A percentile compares a stretch with the other conserved stretches of the same genome.
phyloP scores from a whole-genome alignment of 495 filamentous ascomycete genomes.

The Aspergillus ostianus region DNA sequence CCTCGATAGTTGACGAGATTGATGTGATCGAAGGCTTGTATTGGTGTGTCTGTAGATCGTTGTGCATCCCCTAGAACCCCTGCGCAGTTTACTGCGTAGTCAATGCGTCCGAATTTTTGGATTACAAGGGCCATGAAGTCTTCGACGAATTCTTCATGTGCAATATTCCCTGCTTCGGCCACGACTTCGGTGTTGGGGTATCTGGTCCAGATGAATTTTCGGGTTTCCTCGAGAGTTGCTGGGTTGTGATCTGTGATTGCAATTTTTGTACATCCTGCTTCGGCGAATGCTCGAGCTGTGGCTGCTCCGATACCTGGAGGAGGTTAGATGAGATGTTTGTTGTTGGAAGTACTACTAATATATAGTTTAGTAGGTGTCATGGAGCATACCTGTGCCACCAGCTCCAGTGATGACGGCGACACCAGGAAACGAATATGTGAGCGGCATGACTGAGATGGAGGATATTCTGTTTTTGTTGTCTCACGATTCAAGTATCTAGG shows the following conservation, averaged over 20 bases:
- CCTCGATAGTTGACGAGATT: constrained; percentile 54
- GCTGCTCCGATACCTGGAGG: constrained; percentile 54
- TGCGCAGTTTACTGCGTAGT: constrained; percentile 53
- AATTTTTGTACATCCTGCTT: constrained; percentile 47
- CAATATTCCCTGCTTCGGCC: constrained; percentile 36
- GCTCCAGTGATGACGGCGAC: constrained; percentile 34
- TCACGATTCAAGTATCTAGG: too few relatives aligned
- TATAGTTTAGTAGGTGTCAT: not conserved
- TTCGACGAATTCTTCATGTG: constrained; percentile 42
- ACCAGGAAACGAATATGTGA: constrained; percentile 27
- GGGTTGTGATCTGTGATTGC: constrained; percentile 51
- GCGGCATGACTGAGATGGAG: constrained; percentile 3
- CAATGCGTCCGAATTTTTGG: constrained; percentile 40
- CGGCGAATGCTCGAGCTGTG: constrained; percentile 48
- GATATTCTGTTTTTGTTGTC: not conserved
- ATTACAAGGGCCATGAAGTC: constrained; percentile 33
- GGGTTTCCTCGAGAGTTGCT: constrained; percentile 34
- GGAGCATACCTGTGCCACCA: constrained; percentile 27
- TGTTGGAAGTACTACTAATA: too few relatives aligned
- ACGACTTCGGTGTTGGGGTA: constrained; percentile 32
- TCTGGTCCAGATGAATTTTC: constrained; percentile 26
- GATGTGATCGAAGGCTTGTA: constrained; percentile 46
- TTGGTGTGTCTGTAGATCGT: constrained; percentile 35
- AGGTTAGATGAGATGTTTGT: not conserved
- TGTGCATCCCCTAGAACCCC: constrained; percentile 41